Base-by-base conservation (phyloP, 1,284 basidiomycete species). In the Microbotryomycetes sp. region DNA sequence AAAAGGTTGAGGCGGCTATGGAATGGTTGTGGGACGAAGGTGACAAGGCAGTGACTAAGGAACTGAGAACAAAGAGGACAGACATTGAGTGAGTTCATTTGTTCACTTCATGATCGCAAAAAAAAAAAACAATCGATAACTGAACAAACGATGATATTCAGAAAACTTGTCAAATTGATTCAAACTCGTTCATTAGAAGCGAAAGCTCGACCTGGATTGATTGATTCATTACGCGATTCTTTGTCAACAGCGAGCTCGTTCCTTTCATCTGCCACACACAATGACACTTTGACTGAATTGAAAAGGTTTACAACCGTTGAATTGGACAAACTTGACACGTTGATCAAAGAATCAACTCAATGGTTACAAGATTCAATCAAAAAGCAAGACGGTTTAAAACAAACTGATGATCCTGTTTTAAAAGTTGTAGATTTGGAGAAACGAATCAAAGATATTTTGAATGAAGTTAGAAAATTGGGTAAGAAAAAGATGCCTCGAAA, bases 121-220 rank as follows among this genome's bases (percentile, higher is more conserved):
- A 46, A 46, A n/a, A n/a, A 15, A 15, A 46, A 46, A 15, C 15
- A 15, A 46, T 15, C 15, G 45, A 15, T n/a, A 15, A 46, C 15
- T 15, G 45, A 46, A 46, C 15, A 15, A 15, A 46, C 45, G 45
- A 46, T 59, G 25, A 45, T 49, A 3, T 51, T 7, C 70, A 92
- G 90, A 77, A 78, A 80, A 48, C 77, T 93, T 62, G 92, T 97
- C 74, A 79, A 81, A 50, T 89, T 91, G 2, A 85, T 97, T 61
- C 81, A 89, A 49, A 83, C 86, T 72, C 87, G 96, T 14, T 89
- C 93, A 77, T 82, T 83, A 73, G 92, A 98, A 77, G 86, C 87
- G 58, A 84, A 87, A 69, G 83, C 84, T 22, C 78, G 82, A 5
- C 69, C 88, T 81, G 81, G 86, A 80, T 77, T 80, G 1, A 71